These are phyloP conservation scores for Rhizoctonia solani DNA, from an alignment of 1,284 basidiomycete genomes.

Conservation along the genomic window DNA sequence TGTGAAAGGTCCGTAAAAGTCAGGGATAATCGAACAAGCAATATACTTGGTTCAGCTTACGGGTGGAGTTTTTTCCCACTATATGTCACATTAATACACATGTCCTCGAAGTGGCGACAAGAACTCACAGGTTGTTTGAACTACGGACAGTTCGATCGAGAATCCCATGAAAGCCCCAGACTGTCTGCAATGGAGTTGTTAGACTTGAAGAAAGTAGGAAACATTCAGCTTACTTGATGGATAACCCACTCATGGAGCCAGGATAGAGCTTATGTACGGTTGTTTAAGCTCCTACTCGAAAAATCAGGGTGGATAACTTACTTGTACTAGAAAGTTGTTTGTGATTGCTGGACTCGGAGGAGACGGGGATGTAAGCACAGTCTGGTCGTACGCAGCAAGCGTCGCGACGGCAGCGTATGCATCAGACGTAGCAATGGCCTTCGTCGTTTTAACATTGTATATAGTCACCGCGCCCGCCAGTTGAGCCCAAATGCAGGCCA, in stretches of 20 bases:
- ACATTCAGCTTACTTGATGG: background rate
- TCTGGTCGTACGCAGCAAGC: slow-evolving; percentile 33
- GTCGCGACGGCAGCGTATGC: slow-evolving; percentile 16
- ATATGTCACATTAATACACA: background rate
- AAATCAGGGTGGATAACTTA: background rate
- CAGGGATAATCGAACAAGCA: background rate
- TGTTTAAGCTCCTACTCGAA: background rate
- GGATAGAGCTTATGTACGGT: slow-evolving; percentile 35
- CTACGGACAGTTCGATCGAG: slow-evolving; percentile 36
- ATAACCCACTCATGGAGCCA: slow-evolving; percentile 32
- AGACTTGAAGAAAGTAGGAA: background rate
- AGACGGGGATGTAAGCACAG: slow-evolving; percentile 23
- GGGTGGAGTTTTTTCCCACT: slow-evolving; percentile 18
- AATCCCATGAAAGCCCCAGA: slow-evolving; percentile 34
- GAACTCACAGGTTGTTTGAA: slow-evolving; percentile 3
- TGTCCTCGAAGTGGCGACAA: background rate
- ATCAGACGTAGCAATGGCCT: slow-evolving; percentile 10
- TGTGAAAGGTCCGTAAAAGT: background rate
- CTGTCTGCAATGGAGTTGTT: background rate
- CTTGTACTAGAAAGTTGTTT: slow-evolving; percentile 6
- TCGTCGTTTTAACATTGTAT: slow-evolving; percentile 5
- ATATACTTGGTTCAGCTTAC: background rate
- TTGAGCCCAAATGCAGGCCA: background rate
- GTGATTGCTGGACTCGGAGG: slow-evolving; percentile 27
- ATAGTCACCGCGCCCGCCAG: slow-evolving; percentile 29